These are phyloP conservation scores for Ceratocystis ficicola DNA, from an alignment of 2,329 filamentous ascomycete species.

Conservation along the genomic window DNA sequence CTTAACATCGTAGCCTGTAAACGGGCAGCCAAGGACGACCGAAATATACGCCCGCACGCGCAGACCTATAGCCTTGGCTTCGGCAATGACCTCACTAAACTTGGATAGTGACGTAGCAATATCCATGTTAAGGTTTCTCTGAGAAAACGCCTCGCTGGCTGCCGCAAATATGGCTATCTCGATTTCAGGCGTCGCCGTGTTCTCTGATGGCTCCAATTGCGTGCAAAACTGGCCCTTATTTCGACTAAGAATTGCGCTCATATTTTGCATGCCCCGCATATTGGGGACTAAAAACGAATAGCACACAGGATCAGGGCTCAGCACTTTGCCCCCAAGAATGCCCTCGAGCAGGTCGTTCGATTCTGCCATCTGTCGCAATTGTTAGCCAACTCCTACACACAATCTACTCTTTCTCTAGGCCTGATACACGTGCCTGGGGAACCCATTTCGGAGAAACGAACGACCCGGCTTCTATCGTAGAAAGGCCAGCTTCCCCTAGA, in stretches of 20 bases:
- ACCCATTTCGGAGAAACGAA: conserved; percentile 79
- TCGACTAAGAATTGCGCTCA: conserved; percentile 40
- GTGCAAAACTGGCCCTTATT: conserved; percentile 40
- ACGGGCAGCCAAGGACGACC: conserved; percentile 70
- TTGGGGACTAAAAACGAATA: conserved; percentile 79
- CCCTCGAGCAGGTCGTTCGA: conserved; percentile 63
- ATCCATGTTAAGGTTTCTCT: conserved; percentile 70
- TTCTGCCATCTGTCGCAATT: conserved; percentile 54
- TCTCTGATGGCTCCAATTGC: conserved; percentile 36
- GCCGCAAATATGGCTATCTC: conserved; percentile 73
- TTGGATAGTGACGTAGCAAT: conserved; percentile 60
- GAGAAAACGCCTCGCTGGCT: conserved; percentile 68
- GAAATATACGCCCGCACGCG: conserved; percentile 70
- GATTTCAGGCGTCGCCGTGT: conserved; percentile 38
- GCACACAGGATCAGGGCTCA: conserved; percentile 45
- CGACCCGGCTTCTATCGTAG: conserved; percentile 66
- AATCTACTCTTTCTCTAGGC: background rate
- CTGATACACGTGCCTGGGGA: conserved; percentile 50
- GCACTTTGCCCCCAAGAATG: conserved; percentile 46
- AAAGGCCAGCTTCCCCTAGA: conserved; percentile 55
- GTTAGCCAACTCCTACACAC: background rate
- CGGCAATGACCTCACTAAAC: conserved; percentile 58
- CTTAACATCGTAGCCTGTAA: conserved; percentile 53
- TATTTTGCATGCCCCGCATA: conserved; percentile 55
- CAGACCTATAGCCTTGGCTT: conserved; percentile 52